Percentiles rank a stretch among this genome's conserved stretches.
Conservation (phyloP, 495 filamentous ascomycete species). For the Aspergillus asperescens region DNA sequence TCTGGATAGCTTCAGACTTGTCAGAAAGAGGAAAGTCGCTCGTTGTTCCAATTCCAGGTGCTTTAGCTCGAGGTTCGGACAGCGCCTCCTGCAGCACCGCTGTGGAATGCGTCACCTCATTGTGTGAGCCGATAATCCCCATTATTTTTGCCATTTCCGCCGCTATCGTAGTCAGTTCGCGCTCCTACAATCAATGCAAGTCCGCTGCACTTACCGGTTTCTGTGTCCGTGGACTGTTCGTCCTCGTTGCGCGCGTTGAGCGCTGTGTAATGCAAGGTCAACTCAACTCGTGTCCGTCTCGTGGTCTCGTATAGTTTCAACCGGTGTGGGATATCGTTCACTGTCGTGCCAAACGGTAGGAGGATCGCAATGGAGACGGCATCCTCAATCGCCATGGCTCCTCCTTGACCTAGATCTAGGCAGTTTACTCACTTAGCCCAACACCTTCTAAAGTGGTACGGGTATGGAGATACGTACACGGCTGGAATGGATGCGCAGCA, state of each 20-base stretch:
- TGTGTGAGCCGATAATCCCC: slow-evolving; percentile 9
- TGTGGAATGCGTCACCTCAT: slow-evolving; percentile 7
- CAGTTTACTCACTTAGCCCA: background rate
- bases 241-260: slow-evolving; percentile 9
- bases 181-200: background rate
- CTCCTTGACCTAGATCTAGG: slow-evolving; percentile 49
- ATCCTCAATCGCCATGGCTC: slow-evolving; percentile 55
- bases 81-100: background rate
- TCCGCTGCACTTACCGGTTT: background rate
- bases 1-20: background rate
- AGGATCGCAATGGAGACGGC: slow-evolving; percentile 50
- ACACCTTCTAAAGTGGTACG: background rate
- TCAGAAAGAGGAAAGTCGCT: background rate
- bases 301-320: slow-evolving; percentile 51
- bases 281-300: slow-evolving; percentile 26
- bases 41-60: background rate
- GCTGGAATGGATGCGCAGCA: slow-evolving; percentile 57
- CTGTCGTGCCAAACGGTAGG: slow-evolving; percentile 38
- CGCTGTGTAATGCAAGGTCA: slow-evolving; percentile 10
- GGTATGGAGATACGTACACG: slow-evolving; percentile 22
- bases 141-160: slow-evolving; percentile 13
- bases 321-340: slow-evolving; percentile 39
- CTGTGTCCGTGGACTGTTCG: background rate
- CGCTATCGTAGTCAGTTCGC: background rate
- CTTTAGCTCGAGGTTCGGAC: background rate